These are phyloP conservation scores for Tanozyma kutaoensis DNA, from an alignment of 805 yeast species.

Conservation along the genomic window DNA sequence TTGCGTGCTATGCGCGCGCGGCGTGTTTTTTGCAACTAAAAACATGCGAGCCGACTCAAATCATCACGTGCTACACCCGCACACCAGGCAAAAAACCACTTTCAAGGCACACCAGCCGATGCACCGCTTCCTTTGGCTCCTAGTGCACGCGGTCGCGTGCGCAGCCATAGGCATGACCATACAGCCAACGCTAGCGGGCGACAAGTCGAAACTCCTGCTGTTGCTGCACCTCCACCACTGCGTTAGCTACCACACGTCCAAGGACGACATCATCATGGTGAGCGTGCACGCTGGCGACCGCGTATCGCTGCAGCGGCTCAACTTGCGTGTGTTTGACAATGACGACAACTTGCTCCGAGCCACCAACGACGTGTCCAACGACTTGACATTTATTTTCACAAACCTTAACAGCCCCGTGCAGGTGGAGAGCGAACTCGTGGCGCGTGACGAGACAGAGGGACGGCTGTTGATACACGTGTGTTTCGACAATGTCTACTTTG, in stretches of 20 bases:
- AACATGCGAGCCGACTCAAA: too few relatives aligned
- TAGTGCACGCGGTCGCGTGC: too few relatives aligned
- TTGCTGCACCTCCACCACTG: slow-evolving; percentile 18
- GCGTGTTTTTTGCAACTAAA: too few relatives aligned
- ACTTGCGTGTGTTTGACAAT: slow-evolving; percentile 23
- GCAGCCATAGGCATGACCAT: slow-evolving; percentile 22
- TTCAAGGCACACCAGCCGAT: too few relatives aligned
- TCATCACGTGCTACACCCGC: too few relatives aligned
- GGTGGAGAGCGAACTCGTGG: slow-evolving; percentile 1
- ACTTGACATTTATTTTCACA: slow-evolving; percentile 20
- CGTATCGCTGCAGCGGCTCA: slow-evolving; percentile 18
- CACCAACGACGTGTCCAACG: slow-evolving; percentile 16
- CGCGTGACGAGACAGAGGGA: slow-evolving; percentile 5
- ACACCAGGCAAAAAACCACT: too few relatives aligned
- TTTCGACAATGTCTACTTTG: slow-evolving; percentile 27
- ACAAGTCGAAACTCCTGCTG: slow-evolving; percentile 15
- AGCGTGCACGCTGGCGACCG: slow-evolving; percentile 16
- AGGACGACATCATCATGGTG: slow-evolving; percentile 24
- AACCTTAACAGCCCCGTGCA: slow-evolving; percentile 18
- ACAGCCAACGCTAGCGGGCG: slow-evolving; percentile 20
- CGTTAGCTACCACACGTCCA: slow-evolving; percentile 19
- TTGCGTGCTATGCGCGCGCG: too few relatives aligned
- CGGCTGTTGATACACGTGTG: slow-evolving; percentile 21
- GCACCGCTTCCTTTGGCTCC: too few relatives aligned
- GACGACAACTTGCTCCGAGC: slow-evolving; percentile 21